phyloP scores from a whole-genome alignment of 495 filamentous ascomycete genomes.

The Aspergillus egyptiacus region DNA sequence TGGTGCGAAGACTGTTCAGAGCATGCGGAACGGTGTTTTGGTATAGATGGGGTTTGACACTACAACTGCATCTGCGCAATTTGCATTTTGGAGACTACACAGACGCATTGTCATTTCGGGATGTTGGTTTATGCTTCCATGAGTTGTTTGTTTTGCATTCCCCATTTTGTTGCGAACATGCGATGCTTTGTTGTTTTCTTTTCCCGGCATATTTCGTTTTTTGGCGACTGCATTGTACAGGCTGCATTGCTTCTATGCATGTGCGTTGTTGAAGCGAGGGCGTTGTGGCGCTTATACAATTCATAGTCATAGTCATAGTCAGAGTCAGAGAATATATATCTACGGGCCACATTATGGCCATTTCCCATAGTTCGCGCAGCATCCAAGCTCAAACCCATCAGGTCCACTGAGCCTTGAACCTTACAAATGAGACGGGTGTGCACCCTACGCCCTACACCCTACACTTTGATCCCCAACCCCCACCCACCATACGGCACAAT shows the following conservation, averaged over 20 bases:
- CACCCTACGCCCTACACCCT: conserved; percentile 21
- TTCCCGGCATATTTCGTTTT: neutral
- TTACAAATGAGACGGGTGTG: neutral
- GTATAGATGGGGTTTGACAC: conserved; percentile 17
- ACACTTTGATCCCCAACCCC: conserved; percentile 26
- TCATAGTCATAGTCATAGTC: neutral
- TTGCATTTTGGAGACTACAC: conserved; percentile 13
- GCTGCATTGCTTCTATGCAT: conserved; percentile 7
- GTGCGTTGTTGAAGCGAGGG: conserved; percentile 33
- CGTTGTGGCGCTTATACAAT: conserved; percentile 28
- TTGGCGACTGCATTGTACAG: conserved; percentile 6
- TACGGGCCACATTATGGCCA: too few species aligned
- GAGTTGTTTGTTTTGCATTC: conserved; percentile 4
- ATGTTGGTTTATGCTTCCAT: neutral
- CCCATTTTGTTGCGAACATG: conserved; percentile 10
- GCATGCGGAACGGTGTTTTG: conserved; percentile 46
- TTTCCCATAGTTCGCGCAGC: too few species aligned
- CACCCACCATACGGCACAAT: conserved; percentile 27
- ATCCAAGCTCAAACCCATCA: too few species aligned
- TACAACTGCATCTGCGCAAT: neutral
- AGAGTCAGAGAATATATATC: too few species aligned
- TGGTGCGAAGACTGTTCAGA: conserved; percentile 48
- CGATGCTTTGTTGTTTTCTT: neutral
- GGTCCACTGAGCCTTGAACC: too few species aligned
- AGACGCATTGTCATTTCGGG: neutral